A percentile compares a stretch with the other conserved stretches of the same genome.
These are phyloP conservation scores for Thozetella sp. DNA, from an alignment of 495 filamentous ascomycete species.

Conservation along the genomic window DNA sequence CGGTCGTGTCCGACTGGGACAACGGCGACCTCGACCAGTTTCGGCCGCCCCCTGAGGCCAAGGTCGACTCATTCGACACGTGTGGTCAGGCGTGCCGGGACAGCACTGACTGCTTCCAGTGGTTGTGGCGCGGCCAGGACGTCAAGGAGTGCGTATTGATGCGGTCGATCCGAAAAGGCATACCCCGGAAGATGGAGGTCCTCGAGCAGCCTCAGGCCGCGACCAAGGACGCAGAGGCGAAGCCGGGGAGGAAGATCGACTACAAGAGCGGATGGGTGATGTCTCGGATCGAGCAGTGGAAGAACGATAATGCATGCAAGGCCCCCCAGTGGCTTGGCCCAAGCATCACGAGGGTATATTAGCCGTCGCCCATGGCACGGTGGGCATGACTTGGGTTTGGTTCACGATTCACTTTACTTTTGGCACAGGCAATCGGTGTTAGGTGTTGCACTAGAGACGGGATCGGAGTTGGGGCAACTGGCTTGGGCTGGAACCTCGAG, in stretches of 20 bases:
- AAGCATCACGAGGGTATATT: constrained; percentile 10
- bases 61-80: background rate
- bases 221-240: background rate
- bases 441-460: background rate
- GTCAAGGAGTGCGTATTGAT: constrained; percentile 10
- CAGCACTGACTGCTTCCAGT: constrained; percentile 9
- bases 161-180: constrained; percentile 8
- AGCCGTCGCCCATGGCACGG: background rate
- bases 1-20: constrained; percentile 12
- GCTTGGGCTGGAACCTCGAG: background rate
- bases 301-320: background rate
- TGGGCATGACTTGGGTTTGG: no score
- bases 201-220: background rate
- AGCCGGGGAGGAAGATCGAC: background rate
- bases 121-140: constrained; percentile 11
- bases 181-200: background rate
- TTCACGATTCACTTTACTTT: background rate
- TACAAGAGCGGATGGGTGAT: constrained; percentile 15
- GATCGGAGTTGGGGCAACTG: background rate
- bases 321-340: constrained; percentile 12
- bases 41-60: background rate
- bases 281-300: constrained; percentile 9
- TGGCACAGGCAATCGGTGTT: background rate
- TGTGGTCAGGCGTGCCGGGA: constrained; percentile 11
- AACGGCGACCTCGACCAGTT: constrained; percentile 14